Conservation (phyloP, 2,329 filamentous ascomycete species). For the Sclerotiophoma versabilis region DNA sequence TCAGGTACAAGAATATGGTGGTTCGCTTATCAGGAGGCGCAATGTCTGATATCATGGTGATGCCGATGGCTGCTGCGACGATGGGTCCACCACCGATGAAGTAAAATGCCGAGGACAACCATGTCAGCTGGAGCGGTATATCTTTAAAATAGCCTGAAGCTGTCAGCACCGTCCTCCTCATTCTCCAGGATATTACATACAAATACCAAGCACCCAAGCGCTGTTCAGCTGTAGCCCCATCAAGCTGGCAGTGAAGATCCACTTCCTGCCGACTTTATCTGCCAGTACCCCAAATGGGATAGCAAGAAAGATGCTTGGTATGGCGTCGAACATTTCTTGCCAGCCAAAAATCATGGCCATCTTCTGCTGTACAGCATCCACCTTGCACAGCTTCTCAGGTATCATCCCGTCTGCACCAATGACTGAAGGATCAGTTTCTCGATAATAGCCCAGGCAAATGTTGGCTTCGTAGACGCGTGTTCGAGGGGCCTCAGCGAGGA, state of each 20-base stretch:
- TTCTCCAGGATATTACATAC: conserved; percentile 22
- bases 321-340: conserved; percentile 57
- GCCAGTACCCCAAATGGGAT: conserved; percentile 59
- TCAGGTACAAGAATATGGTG: conserved; percentile 38
- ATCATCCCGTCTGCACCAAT: conserved; percentile 53
- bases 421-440: conserved; percentile 51
- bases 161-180: neutral
- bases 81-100: conserved; percentile 58
- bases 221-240: conserved; percentile 50
- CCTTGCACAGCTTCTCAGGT: conserved; percentile 58
- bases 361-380: conserved; percentile 57
- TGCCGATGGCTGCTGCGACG: conserved; percentile 56
- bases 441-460: conserved; percentile 56
- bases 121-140: conserved; percentile 57
- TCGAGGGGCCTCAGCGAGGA: conserved; percentile 54
- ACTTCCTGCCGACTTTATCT: conserved; percentile 57
- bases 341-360: conserved; percentile 60
- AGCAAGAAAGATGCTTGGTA: conserved; percentile 54
- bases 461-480: conserved; percentile 60
- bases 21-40: conserved; percentile 54
- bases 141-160: conserved; percentile 39
- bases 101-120: conserved; percentile 56
- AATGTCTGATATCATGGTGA: conserved; percentile 62
- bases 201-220: conserved; percentile 44
- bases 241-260: conserved; percentile 53